Evolutionary conservation across 208 protist genomes (phyloP), one percentile per base, ranked within the genome.

Genomic region (Kentomonas sorsogonicus): DNA sequence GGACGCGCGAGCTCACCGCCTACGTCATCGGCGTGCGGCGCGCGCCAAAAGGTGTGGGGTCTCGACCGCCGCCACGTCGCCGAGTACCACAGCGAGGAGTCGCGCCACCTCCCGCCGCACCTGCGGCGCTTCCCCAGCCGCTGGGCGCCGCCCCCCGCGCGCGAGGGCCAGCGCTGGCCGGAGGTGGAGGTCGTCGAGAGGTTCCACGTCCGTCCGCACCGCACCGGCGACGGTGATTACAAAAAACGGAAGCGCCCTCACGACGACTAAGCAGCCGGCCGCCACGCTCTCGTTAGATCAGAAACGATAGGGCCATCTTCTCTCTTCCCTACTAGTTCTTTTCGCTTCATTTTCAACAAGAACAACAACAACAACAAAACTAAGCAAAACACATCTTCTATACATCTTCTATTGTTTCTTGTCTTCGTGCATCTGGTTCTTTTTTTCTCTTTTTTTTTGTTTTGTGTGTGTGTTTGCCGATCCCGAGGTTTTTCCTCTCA

Each of bases 21-120:
- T 87, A 84, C 41, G 81, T 93, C 16, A 62, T 93, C 9, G 79
- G 69, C 11, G 67, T 78, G 61, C 56, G 73, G 67, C 60, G 61
- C 41, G 79, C 86, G 31, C 74, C 81, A 5, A 87, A n/a, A 80
- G 60, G 66, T 84, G 40, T 89, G 83, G 72, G 71, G 79, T 63
- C 54, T 72, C 16, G 77, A 89, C 56, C 50, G 63, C 16, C 52
- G 54, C 27, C 65, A 89, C 61, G 39, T 69, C 38, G 65, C 60
- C 16, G 75, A 84, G 69, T 39, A 67, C 64, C 27, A 46, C 44
- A 22, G 40, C 53, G 44, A 18, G 41, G 23, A 62, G 52, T 1
- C 39, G 33, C 48, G 72, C 57, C 48, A 81, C 50, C 70, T 75
- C 22, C 78, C 78, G 16, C 85, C 85, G 23, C 85, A 92, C 65